Conservation (phyloP, 352 stramenopile species). For the Phytopythium ostracodes region DNA sequence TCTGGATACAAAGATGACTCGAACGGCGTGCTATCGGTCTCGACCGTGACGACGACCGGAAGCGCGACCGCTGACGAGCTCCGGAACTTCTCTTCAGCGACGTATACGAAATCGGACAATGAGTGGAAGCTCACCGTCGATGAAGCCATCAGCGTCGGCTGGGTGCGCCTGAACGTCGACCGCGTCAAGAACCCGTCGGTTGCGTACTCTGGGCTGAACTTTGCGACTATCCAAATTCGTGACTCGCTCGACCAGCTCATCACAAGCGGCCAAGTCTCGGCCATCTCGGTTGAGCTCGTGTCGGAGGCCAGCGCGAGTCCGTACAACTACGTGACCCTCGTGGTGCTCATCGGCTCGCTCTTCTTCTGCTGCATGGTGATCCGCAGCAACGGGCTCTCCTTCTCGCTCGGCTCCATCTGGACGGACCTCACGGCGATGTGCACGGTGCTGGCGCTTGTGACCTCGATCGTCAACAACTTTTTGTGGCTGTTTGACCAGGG, state of each 20-base stretch:
- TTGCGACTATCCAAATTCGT: conserved; percentile 50
- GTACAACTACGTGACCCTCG: conserved; percentile 88
- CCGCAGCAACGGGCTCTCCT: conserved; percentile 74
- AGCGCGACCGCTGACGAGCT: not conserved
- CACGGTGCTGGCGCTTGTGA: conserved; percentile 68
- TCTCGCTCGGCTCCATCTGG: conserved; percentile 84
- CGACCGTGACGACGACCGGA: conserved; percentile 3
- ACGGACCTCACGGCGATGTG: conserved; percentile 85
- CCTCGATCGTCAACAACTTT: conserved; percentile 80
- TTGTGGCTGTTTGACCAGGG: conserved; percentile 69
- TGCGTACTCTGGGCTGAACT: conserved; percentile 64
- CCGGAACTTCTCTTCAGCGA: conserved; percentile 22
- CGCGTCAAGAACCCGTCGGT: conserved; percentile 72
- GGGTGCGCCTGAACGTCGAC: conserved; percentile 62
- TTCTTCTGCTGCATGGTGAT: conserved; percentile 83
- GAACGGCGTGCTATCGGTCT: conserved; percentile 13
- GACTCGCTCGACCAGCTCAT: conserved; percentile 51
- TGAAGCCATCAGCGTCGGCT: conserved; percentile 56
- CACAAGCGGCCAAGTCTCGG: conserved; percentile 55
- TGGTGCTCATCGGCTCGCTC: conserved; percentile 76
- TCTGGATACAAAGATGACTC: not conserved
- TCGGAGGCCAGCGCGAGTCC: conserved; percentile 60
- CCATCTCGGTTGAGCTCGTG: conserved; percentile 69
- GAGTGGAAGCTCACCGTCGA: conserved; percentile 54
- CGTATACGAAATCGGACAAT: conserved; percentile 30